Evolutionary conservation across 192 early-diverging fungal species (phyloP), one percentile per base, ranked within the genome.

Genomic region (Radiomyces spectabilis): DNA sequence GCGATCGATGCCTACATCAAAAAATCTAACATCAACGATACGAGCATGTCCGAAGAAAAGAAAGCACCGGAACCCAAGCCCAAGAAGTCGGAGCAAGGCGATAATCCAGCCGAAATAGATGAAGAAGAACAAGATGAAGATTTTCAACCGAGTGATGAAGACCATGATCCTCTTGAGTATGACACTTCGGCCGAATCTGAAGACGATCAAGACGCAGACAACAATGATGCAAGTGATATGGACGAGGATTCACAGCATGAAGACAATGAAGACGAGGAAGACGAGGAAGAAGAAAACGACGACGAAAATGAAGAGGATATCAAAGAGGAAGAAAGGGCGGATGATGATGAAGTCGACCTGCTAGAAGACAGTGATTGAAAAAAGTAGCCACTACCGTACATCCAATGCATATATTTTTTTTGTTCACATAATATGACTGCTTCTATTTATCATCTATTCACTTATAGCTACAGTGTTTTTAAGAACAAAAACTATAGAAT

Each of bases 1-100:
- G 55, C 43, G 5, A 74, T 74, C 25, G 57, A 62, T 21, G 27
- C 6, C 0, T 74, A 74, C 24, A 70, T 66, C 27, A 56, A 63
- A 41, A 61, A 35, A 25, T 31, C 47, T 9, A 35, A 41, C 32
- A 59, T 74, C 5, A 55, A 58, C 33, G 72, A 68, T 16, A 25
- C 53, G 5, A 69, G 67, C 26, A 61, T 74, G 55, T 43, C 48
- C 35, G 54, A 55, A 25, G 59, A 53, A 27, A 38, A 46, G 26
- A 42, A 57, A 30, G 55, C 48, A 33, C 38, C 39, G 3, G 51
- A 24, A 32, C 37, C 45, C 19, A 59, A 53, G 16, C 19, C 19
- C 3, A 29, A 52, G 2, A 19, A 15, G 1, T 46, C 19, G 18
- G 57, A 50, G 18, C 12, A 37, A 0, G 16, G 21, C 3, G 31